Evolutionary conservation across 371 early-diverging fungal genomes (phyloP).

Genomic region (Rozella allomycis): DNA sequence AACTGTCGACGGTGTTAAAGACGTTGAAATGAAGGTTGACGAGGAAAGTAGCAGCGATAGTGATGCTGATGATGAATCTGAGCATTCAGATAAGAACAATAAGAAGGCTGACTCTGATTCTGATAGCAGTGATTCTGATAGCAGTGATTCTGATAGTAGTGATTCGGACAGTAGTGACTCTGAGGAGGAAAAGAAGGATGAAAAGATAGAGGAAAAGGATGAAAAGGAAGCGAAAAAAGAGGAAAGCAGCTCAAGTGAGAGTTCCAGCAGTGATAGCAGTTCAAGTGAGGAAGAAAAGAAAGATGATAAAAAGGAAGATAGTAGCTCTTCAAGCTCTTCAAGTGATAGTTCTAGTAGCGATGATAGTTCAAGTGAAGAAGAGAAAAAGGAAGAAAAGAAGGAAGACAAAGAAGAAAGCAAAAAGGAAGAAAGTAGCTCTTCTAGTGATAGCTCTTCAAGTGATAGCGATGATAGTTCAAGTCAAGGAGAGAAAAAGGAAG

Average conservation of each 20-base stretch:
- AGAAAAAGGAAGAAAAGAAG: not conserved
- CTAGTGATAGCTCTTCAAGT: slow-evolving; percentile 5
- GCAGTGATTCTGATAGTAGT: slow-evolving; percentile 1
- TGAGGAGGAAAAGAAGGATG: slow-evolving; percentile 6
- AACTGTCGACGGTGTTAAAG: no score
- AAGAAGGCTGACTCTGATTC: no score
- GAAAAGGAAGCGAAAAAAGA: not conserved
- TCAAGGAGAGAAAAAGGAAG: slow-evolving; percentile 3
- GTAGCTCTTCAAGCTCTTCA: slow-evolving; percentile 2
- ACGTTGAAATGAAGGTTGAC: no score
- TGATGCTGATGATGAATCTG: slow-evolving; percentile 4
- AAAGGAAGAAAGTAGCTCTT: no score
- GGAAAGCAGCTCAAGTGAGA: no score
- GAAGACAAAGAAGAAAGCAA: no score
- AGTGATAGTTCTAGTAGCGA: slow-evolving; percentile 7
- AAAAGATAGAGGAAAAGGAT: not conserved
- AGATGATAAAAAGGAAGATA: slow-evolving; percentile 1
- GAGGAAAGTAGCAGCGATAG: slow-evolving; percentile 2
- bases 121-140: no score
- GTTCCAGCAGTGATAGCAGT: slow-evolving; percentile 3
- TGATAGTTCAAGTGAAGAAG: slow-evolving; percentile 3
- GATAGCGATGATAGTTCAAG: no score
- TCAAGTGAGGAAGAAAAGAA: slow-evolving; percentile 1
- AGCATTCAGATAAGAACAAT: no score
- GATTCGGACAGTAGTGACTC: no score